phyloP scores from a whole-genome alignment of 1,284 basidiomycete species.

The Cryptococcus amylolentus region DNA sequence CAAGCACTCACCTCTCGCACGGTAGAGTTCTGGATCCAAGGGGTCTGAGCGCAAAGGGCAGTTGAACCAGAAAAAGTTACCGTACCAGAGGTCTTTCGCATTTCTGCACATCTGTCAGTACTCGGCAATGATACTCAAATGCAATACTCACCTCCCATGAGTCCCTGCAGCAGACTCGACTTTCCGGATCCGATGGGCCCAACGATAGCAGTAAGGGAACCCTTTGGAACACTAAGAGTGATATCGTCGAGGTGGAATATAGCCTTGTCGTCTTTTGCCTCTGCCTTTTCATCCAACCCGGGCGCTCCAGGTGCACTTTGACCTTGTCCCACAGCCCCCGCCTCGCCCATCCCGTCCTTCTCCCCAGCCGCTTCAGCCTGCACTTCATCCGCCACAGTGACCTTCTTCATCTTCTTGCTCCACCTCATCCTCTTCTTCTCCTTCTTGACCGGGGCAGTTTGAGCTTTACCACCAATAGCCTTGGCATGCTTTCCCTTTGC shows the following conservation, averaged over 20 bases:
- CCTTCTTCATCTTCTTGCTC: constrained; percentile 31
- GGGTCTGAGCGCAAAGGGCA: constrained; percentile 70
- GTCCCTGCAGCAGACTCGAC: constrained; percentile 57
- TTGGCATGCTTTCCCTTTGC: constrained; percentile 33
- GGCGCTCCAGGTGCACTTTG: constrained; percentile 7
- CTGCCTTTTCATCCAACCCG: constrained; percentile 1
- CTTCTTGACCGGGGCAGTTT: constrained; percentile 7
- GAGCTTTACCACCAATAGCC: constrained; percentile 11
- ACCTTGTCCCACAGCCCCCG: constrained; percentile 15
- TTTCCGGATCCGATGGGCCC: constrained; percentile 71
- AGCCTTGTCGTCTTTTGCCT: constrained; percentile 15
- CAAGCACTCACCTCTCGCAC: constrained; percentile 53
- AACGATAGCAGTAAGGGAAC: constrained; percentile 73
- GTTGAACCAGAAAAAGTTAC: constrained; percentile 64
- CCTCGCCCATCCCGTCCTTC: constrained; percentile 24
- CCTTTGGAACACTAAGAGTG: constrained; percentile 63
- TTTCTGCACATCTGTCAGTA: constrained; percentile 54
- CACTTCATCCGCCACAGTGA: constrained; percentile 26
- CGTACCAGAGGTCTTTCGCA: constrained; percentile 62
- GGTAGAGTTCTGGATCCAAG: constrained; percentile 76
- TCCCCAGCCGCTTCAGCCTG: constrained; percentile 31
- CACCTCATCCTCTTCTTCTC: constrained; percentile 15
- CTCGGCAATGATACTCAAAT: constrained; percentile 29
- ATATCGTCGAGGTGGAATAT: constrained; percentile 64
- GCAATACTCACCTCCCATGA: constrained; percentile 64